Conservation (phyloP, 164 flowering plant genomes). For the Pachysandra terminalis region DNA sequence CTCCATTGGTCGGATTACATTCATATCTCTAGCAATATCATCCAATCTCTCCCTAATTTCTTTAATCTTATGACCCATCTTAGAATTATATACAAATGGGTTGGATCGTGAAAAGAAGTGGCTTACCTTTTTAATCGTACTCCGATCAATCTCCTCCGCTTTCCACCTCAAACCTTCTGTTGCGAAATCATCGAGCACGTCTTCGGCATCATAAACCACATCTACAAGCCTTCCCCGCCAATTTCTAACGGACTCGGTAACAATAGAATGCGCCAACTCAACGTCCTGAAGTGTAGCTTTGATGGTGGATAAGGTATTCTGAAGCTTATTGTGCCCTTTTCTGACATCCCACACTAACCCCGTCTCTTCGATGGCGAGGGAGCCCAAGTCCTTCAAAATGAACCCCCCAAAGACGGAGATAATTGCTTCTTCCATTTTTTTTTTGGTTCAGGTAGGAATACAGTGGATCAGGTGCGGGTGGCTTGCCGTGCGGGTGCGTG, state of each 20-base stretch:
- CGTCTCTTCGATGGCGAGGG: no score
- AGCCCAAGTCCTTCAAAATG: no score
- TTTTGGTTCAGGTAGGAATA: no score
- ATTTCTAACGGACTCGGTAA: background rate
- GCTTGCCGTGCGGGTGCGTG: no score
- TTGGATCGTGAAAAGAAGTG: background rate
- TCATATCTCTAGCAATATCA: background rate
- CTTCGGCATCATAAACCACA: conserved; percentile 8
- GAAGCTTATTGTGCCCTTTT: background rate
- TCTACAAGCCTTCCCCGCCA: conserved; percentile 10
- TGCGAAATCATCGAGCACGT: conserved; percentile 4
- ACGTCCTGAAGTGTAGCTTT: background rate
- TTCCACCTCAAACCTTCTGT: background rate
- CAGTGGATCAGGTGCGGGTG: no score
- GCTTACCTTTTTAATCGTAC: background rate
- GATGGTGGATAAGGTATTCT: background rate
- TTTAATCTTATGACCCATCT: background rate
- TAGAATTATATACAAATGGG: background rate
- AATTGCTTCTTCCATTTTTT: no score
- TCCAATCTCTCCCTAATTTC: no score
- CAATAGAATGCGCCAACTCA: background rate
- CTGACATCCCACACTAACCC: no score
- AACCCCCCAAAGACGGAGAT: no score
- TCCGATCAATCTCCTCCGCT: background rate
- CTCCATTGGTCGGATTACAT: background rate